Conservation (phyloP, 345 rosid genomes). For the Schrenkiella parvula region DNA sequence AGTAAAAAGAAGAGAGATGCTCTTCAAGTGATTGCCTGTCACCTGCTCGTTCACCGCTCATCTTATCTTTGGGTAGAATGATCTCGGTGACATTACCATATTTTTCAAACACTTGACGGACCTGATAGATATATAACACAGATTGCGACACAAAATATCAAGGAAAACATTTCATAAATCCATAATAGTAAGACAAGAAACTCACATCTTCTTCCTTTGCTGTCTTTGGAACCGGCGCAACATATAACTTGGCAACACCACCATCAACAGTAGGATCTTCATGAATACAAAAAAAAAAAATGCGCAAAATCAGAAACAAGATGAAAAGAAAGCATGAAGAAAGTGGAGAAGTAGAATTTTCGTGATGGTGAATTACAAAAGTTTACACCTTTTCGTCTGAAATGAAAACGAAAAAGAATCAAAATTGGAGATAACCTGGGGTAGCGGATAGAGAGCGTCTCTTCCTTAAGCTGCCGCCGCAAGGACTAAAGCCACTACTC, state of each 20-base stretch:
- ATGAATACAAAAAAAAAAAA: background rate
- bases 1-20: background rate
- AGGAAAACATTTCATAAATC: background rate
- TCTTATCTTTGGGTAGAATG: constrained; percentile 69
- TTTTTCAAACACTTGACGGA: constrained; percentile 61
- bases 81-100: constrained; percentile 72
- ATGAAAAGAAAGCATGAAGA: background rate
- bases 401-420: background rate
- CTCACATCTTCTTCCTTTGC: constrained; percentile 59
- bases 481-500: constrained; percentile 19
- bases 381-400: background rate
- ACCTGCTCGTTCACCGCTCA: constrained; percentile 70
- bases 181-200: background rate
- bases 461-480: constrained; percentile 40
- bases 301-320: background rate
- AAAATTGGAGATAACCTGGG: constrained; percentile 28
- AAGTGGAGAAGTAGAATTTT: background rate
- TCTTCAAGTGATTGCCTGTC: background rate
- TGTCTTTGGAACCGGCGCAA: constrained; percentile 57
- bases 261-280: constrained; percentile 48
- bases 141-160: background rate
- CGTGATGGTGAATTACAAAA: background rate
- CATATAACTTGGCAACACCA: constrained; percentile 56
- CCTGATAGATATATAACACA: constrained; percentile 35
- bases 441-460: constrained; percentile 41